A percentile compares a stretch with the other conserved stretches of the same genome.
Evolutionary conservation across 2,329 filamentous ascomycete genomes (phyloP).

Genomic region (Trichothecium sympodiale): DNA sequence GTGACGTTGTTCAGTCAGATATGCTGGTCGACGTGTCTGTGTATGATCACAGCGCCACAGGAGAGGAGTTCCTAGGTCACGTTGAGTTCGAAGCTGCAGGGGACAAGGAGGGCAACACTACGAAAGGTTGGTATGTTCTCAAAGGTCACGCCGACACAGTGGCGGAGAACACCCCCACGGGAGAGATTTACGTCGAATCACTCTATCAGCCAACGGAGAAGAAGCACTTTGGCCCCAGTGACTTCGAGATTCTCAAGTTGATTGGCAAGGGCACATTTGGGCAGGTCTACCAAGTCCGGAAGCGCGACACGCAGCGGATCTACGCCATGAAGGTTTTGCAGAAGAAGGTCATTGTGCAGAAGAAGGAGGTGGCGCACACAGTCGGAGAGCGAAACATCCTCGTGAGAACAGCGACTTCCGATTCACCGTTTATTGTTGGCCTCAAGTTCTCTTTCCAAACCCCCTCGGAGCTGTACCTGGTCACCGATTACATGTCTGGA

Average conservation of each 20-base stretch:
- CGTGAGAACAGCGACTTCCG: slow-evolving; percentile 87
- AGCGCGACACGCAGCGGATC: slow-evolving; percentile 90
- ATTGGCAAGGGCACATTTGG: slow-evolving; percentile 98
- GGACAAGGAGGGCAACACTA: slow-evolving; percentile 48
- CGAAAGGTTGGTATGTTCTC: slow-evolving; percentile 79
- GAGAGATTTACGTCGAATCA: slow-evolving; percentile 82
- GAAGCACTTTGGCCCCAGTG: slow-evolving; percentile 85
- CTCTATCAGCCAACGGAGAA: slow-evolving; percentile 79
- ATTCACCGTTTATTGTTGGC: slow-evolving; percentile 95
- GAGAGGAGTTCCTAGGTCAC: slow-evolving; percentile 87
- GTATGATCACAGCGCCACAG: slow-evolving; percentile 69
- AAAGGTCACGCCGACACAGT: slow-evolving; percentile 62
- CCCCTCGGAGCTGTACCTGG: slow-evolving; percentile 90
- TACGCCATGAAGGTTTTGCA: slow-evolving; percentile 99
- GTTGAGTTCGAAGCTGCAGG: slow-evolving; percentile 62
- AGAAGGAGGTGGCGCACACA: slow-evolving; percentile 97
- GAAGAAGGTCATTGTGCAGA: slow-evolving; percentile 99
- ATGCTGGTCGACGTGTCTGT: slow-evolving; percentile 88
- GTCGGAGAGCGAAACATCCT: slow-evolving; percentile 95
- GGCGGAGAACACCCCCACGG: slow-evolving; percentile 63
- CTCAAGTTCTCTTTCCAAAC: slow-evolving; percentile 99
- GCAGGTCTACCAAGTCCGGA: slow-evolving; percentile 95
- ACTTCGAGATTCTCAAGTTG: slow-evolving; percentile 91
- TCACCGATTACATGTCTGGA: slow-evolving; percentile 98
- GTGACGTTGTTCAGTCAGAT: slow-evolving; percentile 86